Base-by-base conservation (phyloP, 371 early-diverging fungal genomes). In the Dichotomocladium elegans region DNA sequence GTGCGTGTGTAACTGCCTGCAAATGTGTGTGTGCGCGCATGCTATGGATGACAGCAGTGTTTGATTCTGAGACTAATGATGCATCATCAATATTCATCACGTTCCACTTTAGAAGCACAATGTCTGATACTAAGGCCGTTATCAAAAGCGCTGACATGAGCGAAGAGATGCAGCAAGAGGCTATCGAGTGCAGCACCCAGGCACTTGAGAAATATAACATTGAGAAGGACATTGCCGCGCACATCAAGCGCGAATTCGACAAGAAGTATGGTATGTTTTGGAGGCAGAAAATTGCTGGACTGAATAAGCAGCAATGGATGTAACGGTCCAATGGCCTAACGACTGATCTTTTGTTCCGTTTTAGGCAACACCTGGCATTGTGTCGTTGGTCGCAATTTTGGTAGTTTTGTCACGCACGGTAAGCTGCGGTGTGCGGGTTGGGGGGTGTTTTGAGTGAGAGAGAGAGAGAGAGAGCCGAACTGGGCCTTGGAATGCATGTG, bases 71-170 rank as follows among this genome's bases (percentile, higher is more conserved):
- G n/a, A n/a, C n/a, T n/a, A n/a, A n/a, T n/a, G n/a, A n/a, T n/a
- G n/a, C n/a, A n/a, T 33, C 8, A 33, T n/a, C 33, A 33, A 33
- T 33, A 33, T 33, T 10, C 33, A 33, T n/a, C 33, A 33, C 33
- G 33, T 33, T 33, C n/a, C n/a, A 10, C n/a, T 33, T 33, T 33
- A n/a, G 5, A 19, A 37, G 54, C 40, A 63, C 24, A 25, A 68
- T 74, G 74, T 64, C 86, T 53, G 92, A 93, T 54, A 70, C 82
- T 51, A 95, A 93, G 64, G 87, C 90, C 47, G 84, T 88, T 58
- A 87, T 98, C 79, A 97, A 97, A 85, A 96, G 94, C 64, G 97
- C 90, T 31, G 98, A 98, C 80, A 98, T 98, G 98, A 70, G 83
- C 61, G 96, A 98, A 64, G 94, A 93, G 65, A 92, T 95, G 93